Conservation (phyloP, 2,329 filamentous ascomycete species). For the Fusarium lyarnte region DNA sequence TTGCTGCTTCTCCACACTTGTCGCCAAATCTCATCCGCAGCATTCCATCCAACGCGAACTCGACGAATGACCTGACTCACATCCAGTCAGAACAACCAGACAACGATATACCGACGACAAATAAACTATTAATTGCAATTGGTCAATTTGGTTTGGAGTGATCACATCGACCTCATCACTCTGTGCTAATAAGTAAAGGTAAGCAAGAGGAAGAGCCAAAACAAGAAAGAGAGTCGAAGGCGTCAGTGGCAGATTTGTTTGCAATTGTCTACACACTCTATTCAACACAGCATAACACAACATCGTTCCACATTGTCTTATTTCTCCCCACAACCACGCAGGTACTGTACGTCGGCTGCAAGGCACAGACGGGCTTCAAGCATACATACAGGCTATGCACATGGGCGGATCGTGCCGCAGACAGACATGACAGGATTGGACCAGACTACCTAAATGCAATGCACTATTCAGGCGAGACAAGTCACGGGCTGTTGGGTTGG, state of each 20-base stretch:
- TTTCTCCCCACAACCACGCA: conserved; percentile 26
- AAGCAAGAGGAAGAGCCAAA: conserved; percentile 21
- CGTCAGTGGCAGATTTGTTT: conserved; percentile 22
- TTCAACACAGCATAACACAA: not conserved
- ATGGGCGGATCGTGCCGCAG: conserved; percentile 25
- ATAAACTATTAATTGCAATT: not conserved
- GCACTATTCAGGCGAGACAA: conserved; percentile 29
- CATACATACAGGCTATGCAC: conserved; percentile 19
- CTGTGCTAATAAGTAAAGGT: conserved; percentile 7
- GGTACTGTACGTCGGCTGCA: conserved; percentile 20
- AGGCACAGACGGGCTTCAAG: conserved; percentile 15
- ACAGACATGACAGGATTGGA: not conserved
- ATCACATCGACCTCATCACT: not conserved
- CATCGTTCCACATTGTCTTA: conserved; percentile 13
- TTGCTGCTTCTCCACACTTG: conserved; percentile 9
- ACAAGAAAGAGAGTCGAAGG: not conserved
- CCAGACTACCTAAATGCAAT: not conserved
- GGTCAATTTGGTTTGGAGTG: conserved; percentile 1
- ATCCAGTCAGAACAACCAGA: conserved; percentile 14
- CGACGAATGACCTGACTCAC: conserved; percentile 25
- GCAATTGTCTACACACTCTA: conserved; percentile 1
- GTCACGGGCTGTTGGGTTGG: not conserved
- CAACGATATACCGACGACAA: conserved; percentile 24
- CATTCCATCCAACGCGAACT: conserved; percentile 28
- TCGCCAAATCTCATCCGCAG: conserved; percentile 10